A percentile compares a stretch with the other conserved stretches of the same genome.
phyloP scores from a whole-genome alignment of 148 eudicot species.

The Tetragonia tetragonoides region DNA sequence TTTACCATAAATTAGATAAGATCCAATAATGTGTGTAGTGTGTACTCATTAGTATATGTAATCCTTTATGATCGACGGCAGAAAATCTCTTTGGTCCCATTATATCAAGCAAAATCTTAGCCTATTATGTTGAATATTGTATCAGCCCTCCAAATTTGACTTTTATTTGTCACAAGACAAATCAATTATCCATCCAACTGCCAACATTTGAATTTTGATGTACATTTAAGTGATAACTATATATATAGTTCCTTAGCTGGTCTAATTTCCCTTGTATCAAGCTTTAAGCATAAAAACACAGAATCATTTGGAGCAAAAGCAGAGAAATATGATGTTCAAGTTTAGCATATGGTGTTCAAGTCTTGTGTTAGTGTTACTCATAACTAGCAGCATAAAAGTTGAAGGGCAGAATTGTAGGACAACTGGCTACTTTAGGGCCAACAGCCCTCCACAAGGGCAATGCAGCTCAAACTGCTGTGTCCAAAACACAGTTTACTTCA shows the following conservation, averaged over 20 bases:
- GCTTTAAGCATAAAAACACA: background rate
- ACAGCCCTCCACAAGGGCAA: constrained; percentile 32
- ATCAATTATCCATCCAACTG: background rate
- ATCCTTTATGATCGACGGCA: background rate
- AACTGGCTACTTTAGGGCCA: constrained; percentile 32
- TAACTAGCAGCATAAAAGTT: constrained; percentile 11
- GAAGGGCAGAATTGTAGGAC: constrained; percentile 36
- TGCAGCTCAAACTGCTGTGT: constrained; percentile 39
- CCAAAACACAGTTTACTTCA: constrained; percentile 31
- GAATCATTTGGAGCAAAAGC: too few relatives aligned
- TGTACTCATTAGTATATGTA: too few relatives aligned
- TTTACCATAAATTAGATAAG: background rate
- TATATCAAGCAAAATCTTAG: background rate
- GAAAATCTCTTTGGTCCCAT: background rate
- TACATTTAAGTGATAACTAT: too few relatives aligned
- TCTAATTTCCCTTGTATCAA: too few relatives aligned
- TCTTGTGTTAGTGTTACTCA: constrained; percentile 14
- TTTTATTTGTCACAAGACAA: background rate
- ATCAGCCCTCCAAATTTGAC: constrained; percentile 29
- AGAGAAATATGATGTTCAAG: constrained; percentile 7
- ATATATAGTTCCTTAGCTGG: too few relatives aligned
- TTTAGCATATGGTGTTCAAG: constrained; percentile 6
- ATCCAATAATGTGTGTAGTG: background rate
- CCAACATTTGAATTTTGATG: too few relatives aligned
- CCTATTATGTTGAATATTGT: constrained; percentile 6